These are phyloP conservation scores for Stephanodiscus minutulus DNA, from an alignment of 108 stramenopile species.

Conservation along the genomic window DNA sequence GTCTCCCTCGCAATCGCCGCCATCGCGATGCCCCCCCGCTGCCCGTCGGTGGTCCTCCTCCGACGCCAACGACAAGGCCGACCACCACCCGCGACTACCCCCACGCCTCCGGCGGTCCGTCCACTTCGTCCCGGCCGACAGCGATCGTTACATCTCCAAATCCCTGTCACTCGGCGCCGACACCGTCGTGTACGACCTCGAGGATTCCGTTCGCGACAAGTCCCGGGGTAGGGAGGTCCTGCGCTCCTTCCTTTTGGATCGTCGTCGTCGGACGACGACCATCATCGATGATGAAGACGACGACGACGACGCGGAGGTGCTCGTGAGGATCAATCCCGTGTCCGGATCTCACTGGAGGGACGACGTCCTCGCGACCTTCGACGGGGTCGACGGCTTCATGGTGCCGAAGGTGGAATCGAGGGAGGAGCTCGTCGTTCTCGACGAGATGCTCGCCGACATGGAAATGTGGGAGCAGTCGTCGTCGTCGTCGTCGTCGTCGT, in stretches of 20 bases:
- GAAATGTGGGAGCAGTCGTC: conserved; percentile 1
- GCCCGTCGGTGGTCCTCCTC: too few relatives aligned
- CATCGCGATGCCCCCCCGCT: too few relatives aligned
- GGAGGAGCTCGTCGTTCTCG: conserved; percentile 32
- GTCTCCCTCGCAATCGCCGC: too few relatives aligned
- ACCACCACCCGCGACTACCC: too few relatives aligned
- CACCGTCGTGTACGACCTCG: conserved; percentile 40
- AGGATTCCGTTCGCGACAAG: conserved; percentile 51
- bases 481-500: background rate
- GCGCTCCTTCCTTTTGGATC: conserved; percentile 12
- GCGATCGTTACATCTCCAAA: conserved; percentile 37
- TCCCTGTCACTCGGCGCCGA: conserved; percentile 39
- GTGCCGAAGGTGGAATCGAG: conserved; percentile 48
- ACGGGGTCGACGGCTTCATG: conserved; percentile 44
- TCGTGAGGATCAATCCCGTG: conserved; percentile 49
- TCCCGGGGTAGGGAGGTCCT: conserved; percentile 22
- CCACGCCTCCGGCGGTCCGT: conserved; percentile 44
- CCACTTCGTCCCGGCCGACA: conserved; percentile 51
- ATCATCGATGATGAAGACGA: background rate
- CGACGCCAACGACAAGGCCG: background rate
- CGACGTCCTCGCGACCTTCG: conserved; percentile 23
- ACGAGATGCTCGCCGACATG: conserved; percentile 29
- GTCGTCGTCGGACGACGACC: background rate
- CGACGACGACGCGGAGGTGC: conserved; percentile 13
- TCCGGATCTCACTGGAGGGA: conserved; percentile 30